phyloP scores from a whole-genome alignment of 495 filamentous ascomycete species.

The Neurospora sp. region DNA sequence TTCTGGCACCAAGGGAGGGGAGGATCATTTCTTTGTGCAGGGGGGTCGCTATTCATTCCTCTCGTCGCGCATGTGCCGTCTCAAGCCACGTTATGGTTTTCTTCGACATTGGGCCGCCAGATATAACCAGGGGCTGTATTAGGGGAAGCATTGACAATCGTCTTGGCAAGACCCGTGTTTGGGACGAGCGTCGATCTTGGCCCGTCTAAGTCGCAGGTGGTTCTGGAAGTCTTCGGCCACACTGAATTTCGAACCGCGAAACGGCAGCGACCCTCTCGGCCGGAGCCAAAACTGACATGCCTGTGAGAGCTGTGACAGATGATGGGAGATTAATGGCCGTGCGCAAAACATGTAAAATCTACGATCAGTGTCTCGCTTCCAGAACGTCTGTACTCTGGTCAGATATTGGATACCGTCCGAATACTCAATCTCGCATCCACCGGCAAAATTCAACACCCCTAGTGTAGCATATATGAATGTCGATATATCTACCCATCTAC shows the following conservation, averaged over 20 bases:
- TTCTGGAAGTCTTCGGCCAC: not conserved
- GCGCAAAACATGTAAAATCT: not conserved
- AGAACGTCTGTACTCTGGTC: not conserved
- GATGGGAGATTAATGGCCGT: not conserved
- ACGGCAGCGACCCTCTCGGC: not conserved
- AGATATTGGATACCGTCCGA: not conserved
- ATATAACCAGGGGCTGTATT: not conserved
- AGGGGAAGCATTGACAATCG: not conserved
- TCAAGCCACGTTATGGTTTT: not conserved
- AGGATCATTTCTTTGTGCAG: not conserved
- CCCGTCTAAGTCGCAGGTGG: not conserved
- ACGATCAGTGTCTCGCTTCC: not conserved
- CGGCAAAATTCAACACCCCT: not conserved
- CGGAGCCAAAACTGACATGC: not conserved
- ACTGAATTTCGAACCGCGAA: not conserved
- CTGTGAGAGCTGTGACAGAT: not conserved
- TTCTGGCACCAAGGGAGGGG: not conserved
- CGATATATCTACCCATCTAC: not conserved
- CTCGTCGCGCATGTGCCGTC: not conserved
- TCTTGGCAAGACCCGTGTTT: not conserved
- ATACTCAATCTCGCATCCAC: not conserved
- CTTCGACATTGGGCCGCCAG: not conserved
- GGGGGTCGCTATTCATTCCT: not conserved
- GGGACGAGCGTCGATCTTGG: not conserved
- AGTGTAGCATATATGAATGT: not conserved